Percentiles rank a stretch among this genome's conserved stretches.
These are phyloP conservation scores for Pseudogymnoascus sp. DNA, from an alignment of 2,329 filamentous ascomycete genomes.

Conservation along the genomic window DNA sequence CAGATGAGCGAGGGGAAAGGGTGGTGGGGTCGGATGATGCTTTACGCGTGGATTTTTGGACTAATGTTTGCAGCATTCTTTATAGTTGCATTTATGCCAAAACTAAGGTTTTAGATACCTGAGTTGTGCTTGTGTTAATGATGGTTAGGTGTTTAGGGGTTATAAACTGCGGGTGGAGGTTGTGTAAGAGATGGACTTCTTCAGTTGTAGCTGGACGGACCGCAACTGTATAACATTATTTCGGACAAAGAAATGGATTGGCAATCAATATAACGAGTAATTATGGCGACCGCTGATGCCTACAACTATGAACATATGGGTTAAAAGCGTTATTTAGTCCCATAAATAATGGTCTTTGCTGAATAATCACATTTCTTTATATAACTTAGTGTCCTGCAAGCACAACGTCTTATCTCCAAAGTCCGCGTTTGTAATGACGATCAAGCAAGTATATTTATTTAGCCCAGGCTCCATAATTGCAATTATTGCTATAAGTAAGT, in stretches of 20 bases:
- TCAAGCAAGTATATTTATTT: background rate
- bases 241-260: background rate
- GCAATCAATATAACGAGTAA: background rate
- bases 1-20: conserved; percentile 82
- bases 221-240: background rate
- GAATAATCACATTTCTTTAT: conserved; percentile 1
- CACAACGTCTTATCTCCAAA: conserved; percentile 2
- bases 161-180: conserved; percentile 7
- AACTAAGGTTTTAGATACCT: conserved; percentile 64
- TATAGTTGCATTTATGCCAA: conserved; percentile 79
- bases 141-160: conserved; percentile 2
- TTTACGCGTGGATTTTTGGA: conserved; percentile 77
- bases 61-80: conserved; percentile 71
- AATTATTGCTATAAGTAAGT: background rate
- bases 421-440: background rate
- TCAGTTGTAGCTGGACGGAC: background rate
- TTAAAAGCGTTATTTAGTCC: background rate
- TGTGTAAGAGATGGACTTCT: background rate
- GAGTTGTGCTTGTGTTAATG: background rate
- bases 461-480: background rate
- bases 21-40: conserved; percentile 74
- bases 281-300: background rate
- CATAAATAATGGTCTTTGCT: background rate
- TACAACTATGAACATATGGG: background rate
- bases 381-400: background rate